Evolutionary conservation across 352 stramenopile genomes (phyloP), one percentile per base, ranked within the genome.

Genomic region (Phytopythium cucurbitacearum): DNA sequence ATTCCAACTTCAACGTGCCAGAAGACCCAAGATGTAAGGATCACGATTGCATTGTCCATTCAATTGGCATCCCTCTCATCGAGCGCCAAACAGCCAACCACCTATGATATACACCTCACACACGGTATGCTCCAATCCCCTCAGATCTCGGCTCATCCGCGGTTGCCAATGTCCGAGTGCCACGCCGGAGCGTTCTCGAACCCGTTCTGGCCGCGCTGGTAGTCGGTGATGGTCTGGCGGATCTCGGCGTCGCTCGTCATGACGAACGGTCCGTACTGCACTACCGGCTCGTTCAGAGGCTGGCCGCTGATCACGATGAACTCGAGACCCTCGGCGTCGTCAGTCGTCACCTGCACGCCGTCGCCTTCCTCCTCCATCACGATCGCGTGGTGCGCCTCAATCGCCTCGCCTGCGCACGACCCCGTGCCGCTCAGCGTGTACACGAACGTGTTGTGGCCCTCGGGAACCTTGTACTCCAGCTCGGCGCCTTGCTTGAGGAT

Each of bases 211-310:
- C 73, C 71, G 13, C 57, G 61, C 35, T 82, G 66, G 55, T 76
- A 88, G 60, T 88, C 75, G 4, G 58, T 56, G 36, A 87, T 75
- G 4, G 72, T 80, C 57, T 84, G 59, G 8, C 71, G 70, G 32
- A 87, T 86, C 49, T 85, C 73, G 1, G 55, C 57, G 33, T 72
- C 48, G 35, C 69, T 84, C 35, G 60, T 87, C 77, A 90, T 90
- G 49, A 90, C 77, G 43, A 88, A 90, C 16, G 80, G 77, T 10
- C 80, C 80, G 45, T 91, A 79, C 52, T 86, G 78, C 37, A 79
- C 69, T 8, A 89, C 66, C 6, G 73, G 71, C 49, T 91, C 80
- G 45, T 85, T 70, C 40, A 91, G 42, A 1, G 77, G 80, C 57
- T 83, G 51, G 13, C 75, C 77, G 40, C 55, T 75, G 48, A 86